These are phyloP conservation scores for Sclerotinia trifoliorum DNA, from an alignment of 2,329 filamentous ascomycete species.

Conservation along the genomic window DNA sequence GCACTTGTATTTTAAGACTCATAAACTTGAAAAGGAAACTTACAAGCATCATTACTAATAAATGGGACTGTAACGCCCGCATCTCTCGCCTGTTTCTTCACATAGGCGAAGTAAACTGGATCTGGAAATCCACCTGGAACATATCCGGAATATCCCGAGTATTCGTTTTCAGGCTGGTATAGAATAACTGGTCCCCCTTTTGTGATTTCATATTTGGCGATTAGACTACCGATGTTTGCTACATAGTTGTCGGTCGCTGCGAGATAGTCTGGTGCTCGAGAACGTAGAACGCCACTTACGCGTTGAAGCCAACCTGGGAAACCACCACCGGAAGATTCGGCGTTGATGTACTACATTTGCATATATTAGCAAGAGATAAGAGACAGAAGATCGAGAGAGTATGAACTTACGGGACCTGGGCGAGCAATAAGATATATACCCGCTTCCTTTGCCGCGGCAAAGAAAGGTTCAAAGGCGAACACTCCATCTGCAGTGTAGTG, in stretches of 20 bases:
- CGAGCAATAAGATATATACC: conserved; percentile 74
- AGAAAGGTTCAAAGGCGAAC: conserved; percentile 72
- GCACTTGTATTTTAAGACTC: not conserved
- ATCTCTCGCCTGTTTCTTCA: conserved; percentile 65
- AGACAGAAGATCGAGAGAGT: not conserved
- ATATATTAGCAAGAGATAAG: not conserved
- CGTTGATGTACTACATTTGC: conserved; percentile 66
- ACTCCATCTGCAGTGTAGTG: conserved; percentile 69
- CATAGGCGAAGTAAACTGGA: conserved; percentile 65
- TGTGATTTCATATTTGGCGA: conserved; percentile 76
- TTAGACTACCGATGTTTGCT: conserved; percentile 57
- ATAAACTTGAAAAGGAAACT: conserved; percentile 17
- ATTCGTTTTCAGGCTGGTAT: conserved; percentile 81
- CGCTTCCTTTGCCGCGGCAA: conserved; percentile 68
- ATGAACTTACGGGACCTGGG: conserved; percentile 35
- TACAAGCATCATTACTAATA: conserved; percentile 68
- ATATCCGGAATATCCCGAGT: conserved; percentile 52
- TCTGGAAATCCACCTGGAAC: conserved; percentile 59
- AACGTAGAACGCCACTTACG: conserved; percentile 63
- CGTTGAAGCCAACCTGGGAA: conserved; percentile 79
- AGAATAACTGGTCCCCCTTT: conserved; percentile 79
- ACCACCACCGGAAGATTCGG: conserved; percentile 72
- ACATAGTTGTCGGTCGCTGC: conserved; percentile 63
- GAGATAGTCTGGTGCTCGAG: conserved; percentile 59
- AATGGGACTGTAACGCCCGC: conserved; percentile 72